These are phyloP conservation scores for Gossypium gossypioides DNA, from an alignment of 441 rosid genomes.

Conservation along the genomic window DNA sequence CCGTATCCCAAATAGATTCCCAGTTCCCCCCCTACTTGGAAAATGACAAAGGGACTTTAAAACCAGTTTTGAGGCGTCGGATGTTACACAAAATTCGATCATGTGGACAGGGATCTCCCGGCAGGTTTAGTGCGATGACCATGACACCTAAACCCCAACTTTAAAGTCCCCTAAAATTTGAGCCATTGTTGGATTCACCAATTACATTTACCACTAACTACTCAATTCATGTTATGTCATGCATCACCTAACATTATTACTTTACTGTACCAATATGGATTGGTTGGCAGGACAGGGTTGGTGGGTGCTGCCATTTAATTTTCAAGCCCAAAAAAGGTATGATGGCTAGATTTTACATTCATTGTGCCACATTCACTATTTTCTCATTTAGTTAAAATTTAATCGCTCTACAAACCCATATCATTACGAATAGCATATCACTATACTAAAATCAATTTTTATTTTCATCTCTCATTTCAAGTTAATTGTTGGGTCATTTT, in stretches of 20 bases:
- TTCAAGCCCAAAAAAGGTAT: background rate
- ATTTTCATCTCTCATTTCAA: too few species aligned
- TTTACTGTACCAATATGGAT: background rate
- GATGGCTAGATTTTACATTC: background rate
- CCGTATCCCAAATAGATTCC: background rate
- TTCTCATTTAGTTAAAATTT: background rate
- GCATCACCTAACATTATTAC: background rate
- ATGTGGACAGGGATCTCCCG: background rate
- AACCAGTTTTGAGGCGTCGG: background rate
- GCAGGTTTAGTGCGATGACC: background rate
- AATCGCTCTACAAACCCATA: too few species aligned
- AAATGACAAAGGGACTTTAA: background rate
- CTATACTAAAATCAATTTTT: too few species aligned
- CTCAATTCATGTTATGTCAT: background rate
- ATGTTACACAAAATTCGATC: background rate
- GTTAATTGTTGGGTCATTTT: too few species aligned
- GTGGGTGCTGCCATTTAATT: background rate
- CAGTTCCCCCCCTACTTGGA: background rate
- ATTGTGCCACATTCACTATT: background rate
- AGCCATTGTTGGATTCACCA: background rate
- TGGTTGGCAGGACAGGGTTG: background rate
- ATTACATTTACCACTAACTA: background rate
- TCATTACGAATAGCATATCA: too few species aligned
- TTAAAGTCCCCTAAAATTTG: background rate
- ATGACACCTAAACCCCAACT: background rate